Evolutionary conservation across 495 filamentous ascomycete genomes (phyloP).

Genomic region (Hamigera avellanea): DNA sequence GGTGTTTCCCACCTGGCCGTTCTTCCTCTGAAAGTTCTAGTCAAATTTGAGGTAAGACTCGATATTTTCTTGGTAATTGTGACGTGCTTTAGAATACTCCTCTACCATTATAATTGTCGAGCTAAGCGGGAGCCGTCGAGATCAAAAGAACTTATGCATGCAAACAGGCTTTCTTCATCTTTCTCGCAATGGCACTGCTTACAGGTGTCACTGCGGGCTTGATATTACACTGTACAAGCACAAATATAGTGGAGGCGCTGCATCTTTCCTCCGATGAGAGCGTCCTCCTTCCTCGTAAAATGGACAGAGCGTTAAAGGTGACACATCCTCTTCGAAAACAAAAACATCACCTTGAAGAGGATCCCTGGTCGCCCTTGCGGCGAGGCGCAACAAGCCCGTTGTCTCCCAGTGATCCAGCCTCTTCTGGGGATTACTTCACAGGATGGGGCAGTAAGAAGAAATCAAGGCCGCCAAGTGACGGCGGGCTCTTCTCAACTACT

Average conservation of each 20-base stretch:
- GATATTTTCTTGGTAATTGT: not conserved
- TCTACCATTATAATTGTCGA: no score
- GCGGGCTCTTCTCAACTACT: conserved; percentile 39
- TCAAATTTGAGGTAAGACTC: conserved; percentile 51
- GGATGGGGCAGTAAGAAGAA: conserved; percentile 23
- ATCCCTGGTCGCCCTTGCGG: conserved; percentile 7
- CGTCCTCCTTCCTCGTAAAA: not conserved
- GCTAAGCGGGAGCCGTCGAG: not conserved
- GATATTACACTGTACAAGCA: conserved; percentile 29
- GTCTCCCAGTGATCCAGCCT: conserved; percentile 1
- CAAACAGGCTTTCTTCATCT: conserved; percentile 52
- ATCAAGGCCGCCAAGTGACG: conserved; percentile 9
- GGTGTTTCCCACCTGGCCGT: conserved; percentile 22
- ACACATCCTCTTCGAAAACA: no score
- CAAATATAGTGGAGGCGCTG: conserved; percentile 1
- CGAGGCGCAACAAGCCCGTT: conserved; percentile 6
- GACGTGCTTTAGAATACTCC: no score
- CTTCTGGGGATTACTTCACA: conserved; percentile 16
- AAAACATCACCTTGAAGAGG: not conserved
- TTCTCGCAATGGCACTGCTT: conserved; percentile 46
- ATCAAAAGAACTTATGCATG: conserved; percentile 1
- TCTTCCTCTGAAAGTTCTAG: conserved; percentile 34
- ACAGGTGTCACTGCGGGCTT: conserved; percentile 43
- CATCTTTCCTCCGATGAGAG: not conserved
- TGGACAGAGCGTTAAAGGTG: not conserved